Base-by-base conservation (phyloP, 2,329 filamentous ascomycete genomes). In the Fusarium subglutinans region DNA sequence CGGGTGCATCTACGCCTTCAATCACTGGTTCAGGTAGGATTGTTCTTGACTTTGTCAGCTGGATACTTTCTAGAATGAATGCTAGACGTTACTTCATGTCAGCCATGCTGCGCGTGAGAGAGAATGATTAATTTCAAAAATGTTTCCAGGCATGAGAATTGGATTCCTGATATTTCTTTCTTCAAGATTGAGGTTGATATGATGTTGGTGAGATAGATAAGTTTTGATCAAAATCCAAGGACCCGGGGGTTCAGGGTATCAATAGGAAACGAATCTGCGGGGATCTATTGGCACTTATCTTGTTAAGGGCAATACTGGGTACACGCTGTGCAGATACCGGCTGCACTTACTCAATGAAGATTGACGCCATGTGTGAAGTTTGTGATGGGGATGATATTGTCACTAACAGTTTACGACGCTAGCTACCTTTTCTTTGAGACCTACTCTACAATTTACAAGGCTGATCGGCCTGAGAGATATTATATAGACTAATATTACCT, bases 261-360 rank as follows among this genome's bases (percentile, higher is more conserved):
- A 30, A 35, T 26, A 24, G 14, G 18, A 47, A 63, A 48, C 50
- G 22, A 41, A 20, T 35, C 14, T n/a, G 66, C 37, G 60, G 70
- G 70, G 70, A 66, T 40, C 10, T 22, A 35, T 44, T 41, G 33
- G 33, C 20, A 47, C 63, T 69, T 74, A 44, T 41, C 57, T 55
- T 24, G 6, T 60, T 69, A 15, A 35, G 47, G 54, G 51, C 50
- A 48, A 48, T 66, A 54, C 33, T 24, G 30, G 35, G 38, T 48
- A 35, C 28, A 17, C 54, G 5, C n/a, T 26, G 67, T 37, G 38
- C 18, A 50, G 20, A 30, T 53, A 38, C 41, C 65, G 70, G 33
- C 20, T 59, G 14, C 8, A 24, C 11, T 66, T 74, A 5, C 56
- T 47, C 6, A 38, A 59, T 48, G 6, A 3, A 18, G 8, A 5